phyloP scores from a whole-genome alignment of 257 asterid species.

The Nicotiana obtusifolia region DNA sequence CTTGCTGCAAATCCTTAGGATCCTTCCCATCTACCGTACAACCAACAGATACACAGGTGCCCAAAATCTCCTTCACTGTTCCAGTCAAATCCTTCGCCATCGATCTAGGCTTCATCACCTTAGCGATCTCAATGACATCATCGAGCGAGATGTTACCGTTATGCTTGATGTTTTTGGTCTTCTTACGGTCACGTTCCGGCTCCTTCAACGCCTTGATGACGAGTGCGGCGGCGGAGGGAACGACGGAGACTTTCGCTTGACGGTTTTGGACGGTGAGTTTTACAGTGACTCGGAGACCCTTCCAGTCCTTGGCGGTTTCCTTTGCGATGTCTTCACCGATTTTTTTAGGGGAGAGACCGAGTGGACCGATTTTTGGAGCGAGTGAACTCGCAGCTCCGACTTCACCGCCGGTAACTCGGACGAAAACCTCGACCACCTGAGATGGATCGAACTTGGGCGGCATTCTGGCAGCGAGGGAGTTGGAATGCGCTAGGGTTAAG shows the following conservation, averaged over 20 bases:
- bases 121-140: constrained; percentile 56
- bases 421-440: constrained; percentile 49
- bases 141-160: constrained; percentile 53
- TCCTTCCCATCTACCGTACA: constrained; percentile 70
- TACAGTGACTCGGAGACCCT: constrained; percentile 62
- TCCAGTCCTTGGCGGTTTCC: constrained; percentile 63
- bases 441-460: constrained; percentile 59
- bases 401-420: constrained; percentile 56
- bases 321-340: constrained; percentile 64
- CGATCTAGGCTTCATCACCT: constrained; percentile 46
- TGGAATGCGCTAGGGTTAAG: not conserved
- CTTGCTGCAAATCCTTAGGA: constrained; percentile 66
- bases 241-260: constrained; percentile 53
- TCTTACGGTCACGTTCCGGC: constrained; percentile 60
- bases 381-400: constrained; percentile 62
- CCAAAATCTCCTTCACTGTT: constrained; percentile 61
- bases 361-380: constrained; percentile 58
- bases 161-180: constrained; percentile 51
- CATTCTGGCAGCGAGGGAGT: constrained; percentile 19
- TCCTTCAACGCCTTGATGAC: constrained; percentile 58
- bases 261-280: constrained; percentile 62
- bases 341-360: constrained; percentile 54
- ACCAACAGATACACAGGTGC: constrained; percentile 60
- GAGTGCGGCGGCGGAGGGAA: constrained; percentile 59
- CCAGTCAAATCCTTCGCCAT: constrained; percentile 61